Evolutionary conservation across 2,329 filamentous ascomycete species (phyloP).

Genomic region (Claviceps pazoutovae): DNA sequence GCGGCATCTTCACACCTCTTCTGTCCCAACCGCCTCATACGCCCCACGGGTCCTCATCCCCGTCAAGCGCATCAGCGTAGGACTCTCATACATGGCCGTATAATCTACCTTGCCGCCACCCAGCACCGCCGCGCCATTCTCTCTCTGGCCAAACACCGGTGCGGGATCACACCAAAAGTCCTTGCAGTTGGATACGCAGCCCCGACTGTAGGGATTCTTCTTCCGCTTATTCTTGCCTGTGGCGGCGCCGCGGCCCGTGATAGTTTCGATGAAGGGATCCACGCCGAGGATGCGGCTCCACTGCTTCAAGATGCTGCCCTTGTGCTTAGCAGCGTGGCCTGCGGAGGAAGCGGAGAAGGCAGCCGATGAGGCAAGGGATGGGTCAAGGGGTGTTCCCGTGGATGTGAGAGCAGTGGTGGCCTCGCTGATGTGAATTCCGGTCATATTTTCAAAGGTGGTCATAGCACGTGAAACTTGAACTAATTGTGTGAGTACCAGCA

Average conservation of each 20-base stretch:
- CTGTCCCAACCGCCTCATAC: conserved; percentile 49
- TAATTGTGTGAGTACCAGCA: conserved; percentile 89
- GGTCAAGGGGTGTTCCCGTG: conserved; percentile 58
- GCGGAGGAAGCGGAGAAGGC: conserved; percentile 26
- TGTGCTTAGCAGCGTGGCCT: conserved; percentile 37
- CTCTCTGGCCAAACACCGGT: conserved; percentile 61
- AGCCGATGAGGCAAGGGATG: conserved; percentile 43
- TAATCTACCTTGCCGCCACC: conserved; percentile 76
- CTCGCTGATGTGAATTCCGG: conserved; percentile 47
- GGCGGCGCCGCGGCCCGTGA: conserved; percentile 66
- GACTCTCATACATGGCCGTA: conserved; percentile 76
- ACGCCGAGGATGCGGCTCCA: conserved; percentile 80
- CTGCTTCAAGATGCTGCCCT: conserved; percentile 55
- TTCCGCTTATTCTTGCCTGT: conserved; percentile 37
- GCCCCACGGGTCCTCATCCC: conserved; percentile 36
- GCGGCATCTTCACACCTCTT: conserved; percentile 28
- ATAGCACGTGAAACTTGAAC: conserved; percentile 83
- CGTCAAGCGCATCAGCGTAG: conserved; percentile 48
- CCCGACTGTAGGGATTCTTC: conserved; percentile 73
- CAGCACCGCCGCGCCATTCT: conserved; percentile 61
- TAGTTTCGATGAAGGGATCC: conserved; percentile 87
- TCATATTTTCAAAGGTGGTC: conserved; percentile 97
- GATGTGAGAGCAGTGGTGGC: conserved; percentile 66
- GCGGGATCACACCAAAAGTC: conserved; percentile 95
- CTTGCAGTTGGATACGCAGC: conserved; percentile 75